Evolutionary conservation across 768 basidiomycete species (phyloP), one percentile per base, ranked within the genome.

Genomic region (Mycena capillaripes): DNA sequence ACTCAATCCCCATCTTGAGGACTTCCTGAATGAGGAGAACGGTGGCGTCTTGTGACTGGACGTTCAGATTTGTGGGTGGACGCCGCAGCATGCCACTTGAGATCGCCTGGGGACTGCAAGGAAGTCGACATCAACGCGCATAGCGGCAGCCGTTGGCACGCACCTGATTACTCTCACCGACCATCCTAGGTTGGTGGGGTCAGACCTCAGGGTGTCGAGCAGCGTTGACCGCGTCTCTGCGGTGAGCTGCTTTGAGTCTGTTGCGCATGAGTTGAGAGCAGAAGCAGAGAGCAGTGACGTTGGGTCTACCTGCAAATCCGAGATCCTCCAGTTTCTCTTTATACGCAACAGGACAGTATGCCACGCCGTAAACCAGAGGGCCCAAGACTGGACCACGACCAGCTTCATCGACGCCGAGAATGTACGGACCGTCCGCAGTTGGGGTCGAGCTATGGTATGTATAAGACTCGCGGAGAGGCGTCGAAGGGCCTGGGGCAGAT

Each of bases 321-420:
- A 99, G 86, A 16, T 86, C 81, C 60, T 95, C 92, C 65, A 99
- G 82, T 17, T 90, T 81, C 3, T 92, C 90, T 73, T 91, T 86
- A 82, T 95, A 98, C 27, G 91, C 85, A 4, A 86, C 86, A 3
- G 96, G 95, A 77, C 97, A 99, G 78, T 96, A 98, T 0, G 98
- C 97, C 29, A 97, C 91, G 9, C 95, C 97, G 78, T 99, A 99
- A 0, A 99, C 98, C 70, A 99, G 89, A 0, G 98, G 98, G 1
- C 97, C 97, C 0, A 99, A 85, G 2, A 97, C 97, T 25, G 97
- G 98, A 0, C 98, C 98, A 65, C 98, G 88, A 0, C 98, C 98
- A 0, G 98, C 98, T 80, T 99, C 98, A 81, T 99, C 98, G n/a
- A 99, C 97, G 27, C 98, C 98, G 59, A 99, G 92, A 58, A 98